Percentiles rank a stretch among this genome's conserved stretches.
Conservation (phyloP, 495 filamentous ascomycete genomes). For the Amorphotheca resinae region DNA sequence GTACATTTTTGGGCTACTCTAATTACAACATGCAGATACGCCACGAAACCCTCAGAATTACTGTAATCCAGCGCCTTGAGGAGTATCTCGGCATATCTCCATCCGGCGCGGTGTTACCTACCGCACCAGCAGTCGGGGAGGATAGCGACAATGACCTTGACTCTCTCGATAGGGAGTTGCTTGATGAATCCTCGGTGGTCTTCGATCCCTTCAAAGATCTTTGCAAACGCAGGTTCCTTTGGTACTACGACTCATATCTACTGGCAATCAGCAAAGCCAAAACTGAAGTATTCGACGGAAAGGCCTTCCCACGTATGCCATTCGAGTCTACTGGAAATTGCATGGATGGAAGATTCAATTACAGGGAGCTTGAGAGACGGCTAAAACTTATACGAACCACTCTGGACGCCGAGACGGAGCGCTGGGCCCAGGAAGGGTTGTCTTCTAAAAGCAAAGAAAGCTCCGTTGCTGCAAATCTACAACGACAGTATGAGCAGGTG, state of each 20-base stretch:
- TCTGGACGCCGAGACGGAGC: constrained; percentile 57
- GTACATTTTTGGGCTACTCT: background rate
- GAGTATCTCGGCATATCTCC: constrained; percentile 54
- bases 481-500: constrained; percentile 75
- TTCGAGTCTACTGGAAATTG: constrained; percentile 70
- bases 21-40: constrained; percentile 45
- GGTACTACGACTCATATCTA: constrained; percentile 88
- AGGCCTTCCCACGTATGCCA: constrained; percentile 62
- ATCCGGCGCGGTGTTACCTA: constrained; percentile 31
- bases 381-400: constrained; percentile 50
- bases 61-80: constrained; percentile 78
- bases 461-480: constrained; percentile 67
- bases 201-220: constrained; percentile 82
- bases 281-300: constrained; percentile 42
- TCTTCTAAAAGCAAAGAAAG: constrained; percentile 50
- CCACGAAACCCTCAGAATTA: constrained; percentile 80
- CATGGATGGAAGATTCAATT: constrained; percentile 85
- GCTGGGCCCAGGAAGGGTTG: constrained; percentile 60
- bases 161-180: constrained; percentile 28
- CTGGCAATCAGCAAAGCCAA: constrained; percentile 52
- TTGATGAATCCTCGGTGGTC: constrained; percentile 34
- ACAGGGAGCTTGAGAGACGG: constrained; percentile 57
- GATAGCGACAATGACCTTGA: constrained; percentile 39
- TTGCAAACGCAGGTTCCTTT: constrained; percentile 84
- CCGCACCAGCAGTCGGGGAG: constrained; percentile 24